These are phyloP conservation scores for Friedmanniomyces endolithicus DNA, from an alignment of 495 filamentous ascomycete genomes.

Conservation along the genomic window DNA sequence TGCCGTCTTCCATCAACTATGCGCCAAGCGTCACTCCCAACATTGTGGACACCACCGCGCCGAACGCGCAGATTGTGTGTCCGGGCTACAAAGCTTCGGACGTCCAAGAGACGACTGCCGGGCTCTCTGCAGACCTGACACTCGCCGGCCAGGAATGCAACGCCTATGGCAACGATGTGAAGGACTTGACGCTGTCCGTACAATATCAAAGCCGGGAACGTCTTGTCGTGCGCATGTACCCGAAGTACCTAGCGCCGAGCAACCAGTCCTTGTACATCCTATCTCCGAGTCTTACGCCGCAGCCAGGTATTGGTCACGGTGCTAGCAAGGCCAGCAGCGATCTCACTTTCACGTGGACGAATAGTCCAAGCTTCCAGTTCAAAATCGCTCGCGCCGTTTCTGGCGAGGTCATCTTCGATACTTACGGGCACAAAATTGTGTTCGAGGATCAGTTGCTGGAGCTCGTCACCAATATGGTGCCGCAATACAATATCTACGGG, in stretches of 20 bases:
- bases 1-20: constrained; percentile 15
- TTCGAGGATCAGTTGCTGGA: constrained; percentile 21
- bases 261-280: constrained; percentile 19
- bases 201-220: constrained; percentile 18
- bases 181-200: constrained; percentile 7
- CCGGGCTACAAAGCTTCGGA: constrained; percentile 14
- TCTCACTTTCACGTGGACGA: constrained; percentile 18
- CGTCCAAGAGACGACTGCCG: constrained; percentile 2
- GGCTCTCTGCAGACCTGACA: constrained; percentile 11
- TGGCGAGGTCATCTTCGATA: constrained; percentile 17
- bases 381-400: constrained; percentile 3
- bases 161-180: constrained; percentile 12
- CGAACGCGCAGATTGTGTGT: constrained; percentile 11
- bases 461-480: constrained; percentile 18
- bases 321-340: constrained; percentile 11
- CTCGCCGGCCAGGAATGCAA: constrained; percentile 13
- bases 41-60: constrained; percentile 12
- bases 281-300: neutral
- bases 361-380: constrained; percentile 18
- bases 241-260: constrained; percentile 15
- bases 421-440: constrained; percentile 15
- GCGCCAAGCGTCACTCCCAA: constrained; percentile 18
- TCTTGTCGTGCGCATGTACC: constrained; percentile 17
- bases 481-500: constrained; percentile 18
- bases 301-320: constrained; percentile 5